Evolutionary conservation across 2,329 filamentous ascomycete species (phyloP), one percentile per base, ranked within the genome.

Genomic region (Diaporthe eres): DNA sequence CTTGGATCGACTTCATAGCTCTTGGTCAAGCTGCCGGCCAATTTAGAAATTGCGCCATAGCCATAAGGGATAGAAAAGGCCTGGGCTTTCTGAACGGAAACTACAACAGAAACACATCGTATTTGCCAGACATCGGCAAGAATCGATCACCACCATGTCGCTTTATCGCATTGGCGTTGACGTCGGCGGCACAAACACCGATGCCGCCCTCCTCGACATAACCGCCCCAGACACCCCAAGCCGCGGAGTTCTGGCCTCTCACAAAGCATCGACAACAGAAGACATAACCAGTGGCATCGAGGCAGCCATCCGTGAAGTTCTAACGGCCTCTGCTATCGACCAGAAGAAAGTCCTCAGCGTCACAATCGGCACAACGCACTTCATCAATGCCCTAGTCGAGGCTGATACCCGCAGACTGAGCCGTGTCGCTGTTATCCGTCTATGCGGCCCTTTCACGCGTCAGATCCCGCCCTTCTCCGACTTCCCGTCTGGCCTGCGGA

Each of bases 191-290:
- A 85, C 83, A 70, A 85, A 85, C 78, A 85, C 84, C 6, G 87
- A 88, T 77, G 85, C 85, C 42, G 87, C 85, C 34, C 83, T 88
- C 71, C 82, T 88, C 39, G 85, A 88, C 78, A 79, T 86, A 74
- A 82, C 79, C n/a, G 82, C 83, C 19, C 75, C 80, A 10, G 79
- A 83, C 70, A 79, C 79, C 25, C 80, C 83, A 3, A 82, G 81
- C 25, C 83, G 85, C 55, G 85, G 86, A 31, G 85, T 88, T 12
- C 79, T 60, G 3, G 57, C 57, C 31, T 60, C 31, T 7, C 5
- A 60, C 17, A 60, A 60, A 37, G 19, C 57, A 22, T 13, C 57
- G 10, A 60, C 57, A n/a, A 60, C 57, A n/a, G 7, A 10, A n/a
- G 57, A 60, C 10, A 37, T 37, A 37, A 60, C 57, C 9, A 37